Percentiles rank a stretch among this genome's conserved stretches.
Evolutionary conservation across 2,329 filamentous ascomycete species (phyloP).

Genomic region (Neocatenulostroma microsporum): DNA sequence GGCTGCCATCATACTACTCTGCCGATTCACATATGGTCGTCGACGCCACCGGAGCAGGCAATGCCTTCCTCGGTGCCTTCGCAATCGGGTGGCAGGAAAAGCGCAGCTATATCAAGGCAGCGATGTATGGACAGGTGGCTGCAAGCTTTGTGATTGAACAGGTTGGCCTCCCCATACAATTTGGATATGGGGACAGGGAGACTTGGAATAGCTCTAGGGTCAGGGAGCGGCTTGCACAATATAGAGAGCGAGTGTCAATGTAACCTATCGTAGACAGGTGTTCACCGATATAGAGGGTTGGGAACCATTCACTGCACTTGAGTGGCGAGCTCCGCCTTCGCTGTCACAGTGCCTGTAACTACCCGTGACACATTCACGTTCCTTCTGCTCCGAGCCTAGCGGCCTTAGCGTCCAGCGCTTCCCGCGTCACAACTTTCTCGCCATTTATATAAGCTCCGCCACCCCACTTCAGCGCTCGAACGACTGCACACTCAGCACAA

Average conservation of each 20-base stretch:
- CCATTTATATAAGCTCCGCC: no score
- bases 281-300: no score
- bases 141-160: constrained; percentile 23
- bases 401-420: no score
- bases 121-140: constrained; percentile 20
- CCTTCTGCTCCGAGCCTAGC: no score
- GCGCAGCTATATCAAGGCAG: constrained; percentile 15
- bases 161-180: constrained; percentile 32
- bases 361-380: no score
- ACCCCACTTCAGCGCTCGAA: no score
- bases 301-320: no score
- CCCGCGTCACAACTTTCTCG: no score
- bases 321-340: no score
- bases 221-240: constrained; percentile 35
- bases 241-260: constrained; percentile 3
- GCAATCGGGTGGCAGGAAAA: constrained; percentile 19
- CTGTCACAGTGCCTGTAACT: no score
- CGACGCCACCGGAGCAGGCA: constrained; percentile 23
- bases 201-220: constrained; percentile 42
- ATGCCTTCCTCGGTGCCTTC: constrained; percentile 25
- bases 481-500: no score
- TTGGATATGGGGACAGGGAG: constrained; percentile 29
- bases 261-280: no score
- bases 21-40: constrained; percentile 15
- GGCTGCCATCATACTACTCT: constrained; percentile 19